Evolutionary conservation across 208 protist genomes (phyloP).

Genomic region (Angomonas desouzai): DNA sequence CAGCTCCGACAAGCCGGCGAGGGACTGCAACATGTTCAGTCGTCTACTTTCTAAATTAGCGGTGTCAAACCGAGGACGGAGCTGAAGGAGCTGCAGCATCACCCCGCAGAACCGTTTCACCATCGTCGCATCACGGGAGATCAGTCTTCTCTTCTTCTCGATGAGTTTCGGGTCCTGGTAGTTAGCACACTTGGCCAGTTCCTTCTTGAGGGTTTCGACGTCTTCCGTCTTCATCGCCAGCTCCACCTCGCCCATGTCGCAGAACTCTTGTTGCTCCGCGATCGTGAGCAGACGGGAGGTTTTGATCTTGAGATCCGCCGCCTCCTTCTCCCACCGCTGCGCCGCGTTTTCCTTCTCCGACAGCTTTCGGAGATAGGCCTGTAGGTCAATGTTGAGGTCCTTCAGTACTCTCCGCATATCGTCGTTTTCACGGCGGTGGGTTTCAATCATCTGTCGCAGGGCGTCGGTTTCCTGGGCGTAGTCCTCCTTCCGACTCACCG

Average conservation of each 20-base stretch:
- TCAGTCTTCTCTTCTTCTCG: slow-evolving; percentile 22
- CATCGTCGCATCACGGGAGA: slow-evolving; percentile 15
- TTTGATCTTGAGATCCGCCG: slow-evolving; percentile 14
- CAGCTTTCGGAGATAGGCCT: slow-evolving; percentile 18
- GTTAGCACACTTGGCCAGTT: slow-evolving; percentile 16
- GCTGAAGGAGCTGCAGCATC: slow-evolving; percentile 22
- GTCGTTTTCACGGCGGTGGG: slow-evolving; percentile 24
- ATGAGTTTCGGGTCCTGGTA: slow-evolving; percentile 24
- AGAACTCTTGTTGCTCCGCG: slow-evolving; percentile 45
- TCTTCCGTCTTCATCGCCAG: slow-evolving; percentile 36
- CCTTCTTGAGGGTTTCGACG: slow-evolving; percentile 18
- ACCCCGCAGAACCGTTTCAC: slow-evolving; percentile 20
- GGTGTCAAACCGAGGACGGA: slow-evolving; percentile 29
- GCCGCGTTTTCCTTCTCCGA: slow-evolving; percentile 16
- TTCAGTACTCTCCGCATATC: slow-evolving; percentile 29
- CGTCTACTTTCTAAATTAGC: slow-evolving; percentile 40
- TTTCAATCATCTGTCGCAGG: slow-evolving; percentile 15
- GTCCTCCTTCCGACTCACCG: slow-evolving; percentile 22
- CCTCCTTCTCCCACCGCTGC: slow-evolving; percentile 20
- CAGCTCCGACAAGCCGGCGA: slow-evolving; percentile 17
- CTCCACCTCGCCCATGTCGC: slow-evolving; percentile 42
- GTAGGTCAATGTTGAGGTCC: slow-evolving; percentile 34
- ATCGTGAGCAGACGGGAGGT: slow-evolving; percentile 23
- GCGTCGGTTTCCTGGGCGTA: slow-evolving; percentile 22
- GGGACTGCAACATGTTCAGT: slow-evolving; percentile 27